Base-by-base conservation (phyloP, 1,284 basidiomycete species). In the Moesziomyces parantarcticus region DNA sequence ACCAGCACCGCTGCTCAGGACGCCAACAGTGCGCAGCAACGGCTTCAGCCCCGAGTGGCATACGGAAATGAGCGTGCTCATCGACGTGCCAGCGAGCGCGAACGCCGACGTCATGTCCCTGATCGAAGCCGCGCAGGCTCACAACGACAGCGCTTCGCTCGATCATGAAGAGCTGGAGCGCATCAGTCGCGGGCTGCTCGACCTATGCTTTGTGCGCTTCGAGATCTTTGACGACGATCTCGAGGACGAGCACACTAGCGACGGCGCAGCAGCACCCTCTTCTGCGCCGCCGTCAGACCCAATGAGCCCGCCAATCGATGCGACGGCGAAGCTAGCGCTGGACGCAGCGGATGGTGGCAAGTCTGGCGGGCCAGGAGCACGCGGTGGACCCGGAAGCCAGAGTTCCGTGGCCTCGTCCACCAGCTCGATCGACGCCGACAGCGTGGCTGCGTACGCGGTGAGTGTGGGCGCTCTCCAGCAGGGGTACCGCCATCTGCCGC, bases 1-100 rank as follows among this genome's bases (percentile, higher is more conserved):
- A 16, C 59, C 65, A 7, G 58, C 43, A 6, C 48, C 57, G 18
- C 51, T 61, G 9, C 49, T 73, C 1, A 46, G 65, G 18, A 81
- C 80, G 7, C 59, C 56, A 3, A 74, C 71, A 0, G 65, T 83
- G 13, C 69, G 63, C 18, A 60, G 67, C 4, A 80, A 81, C 41
- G 82, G 81, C 25, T 81, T 83, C 52, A 80, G 74, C 48, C 82
- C 82, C 6, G 47, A 72, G 18, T 83, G 81, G 80, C 57, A 80
- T 43, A 64, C 76, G 8, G 46, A 49, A 4, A 64, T 80, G 49
- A 63, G 44, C 18, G 48, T 83, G 16, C 68, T 58, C n/a, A 58
- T 83, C 49, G 75, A 78, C 18, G 46, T 83, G 1, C 79, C 81
- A 1, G 74, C 75, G 9, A 71, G 78, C 13, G 47, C 64, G 10